Percentiles rank a stretch among this genome's conserved stretches.
phyloP scores from a whole-genome alignment of 345 rosid genomes.

The Lepidium didymum region DNA sequence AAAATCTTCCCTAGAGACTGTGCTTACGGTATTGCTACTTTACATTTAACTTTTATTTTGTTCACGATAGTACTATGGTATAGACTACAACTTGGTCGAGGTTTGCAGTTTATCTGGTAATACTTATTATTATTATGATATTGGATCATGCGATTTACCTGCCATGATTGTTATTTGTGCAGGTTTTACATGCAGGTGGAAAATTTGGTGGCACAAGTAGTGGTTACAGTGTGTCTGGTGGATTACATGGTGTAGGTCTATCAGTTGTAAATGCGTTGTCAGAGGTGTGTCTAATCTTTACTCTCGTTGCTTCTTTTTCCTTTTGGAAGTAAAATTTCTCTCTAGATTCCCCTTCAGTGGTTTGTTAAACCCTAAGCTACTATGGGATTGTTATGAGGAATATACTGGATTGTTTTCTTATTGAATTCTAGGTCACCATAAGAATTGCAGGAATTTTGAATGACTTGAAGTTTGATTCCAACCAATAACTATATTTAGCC shows the following conservation, averaged over 20 bases:
- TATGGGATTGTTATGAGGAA: neutral
- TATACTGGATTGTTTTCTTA: neutral
- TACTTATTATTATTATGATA: neutral
- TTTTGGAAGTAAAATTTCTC: neutral
- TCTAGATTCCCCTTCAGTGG: neutral
- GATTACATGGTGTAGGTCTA: conserved; percentile 95
- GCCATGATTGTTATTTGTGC: conserved; percentile 24
- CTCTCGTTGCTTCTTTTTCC: neutral
- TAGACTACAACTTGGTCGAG: neutral
- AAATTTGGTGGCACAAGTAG: conserved; percentile 97
- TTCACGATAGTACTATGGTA: neutral
- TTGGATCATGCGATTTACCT: neutral
- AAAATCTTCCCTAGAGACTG: conserved; percentile 94
- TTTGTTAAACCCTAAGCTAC: neutral
- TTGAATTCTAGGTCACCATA: neutral
- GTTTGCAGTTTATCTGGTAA: neutral
- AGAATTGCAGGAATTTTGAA: neutral
- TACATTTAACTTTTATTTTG: neutral
- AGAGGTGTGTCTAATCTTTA: conserved; percentile 49
- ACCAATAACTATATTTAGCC: neutral
- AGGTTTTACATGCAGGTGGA: conserved; percentile 97
- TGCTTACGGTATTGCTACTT: conserved; percentile 68
- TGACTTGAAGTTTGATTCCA: neutral
- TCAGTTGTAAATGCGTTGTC: conserved; percentile 98
- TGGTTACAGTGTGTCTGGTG: conserved; percentile 97